Conservation (phyloP, 2,329 filamentous ascomycete species). For the Sporothrix brunneoviolacea region DNA sequence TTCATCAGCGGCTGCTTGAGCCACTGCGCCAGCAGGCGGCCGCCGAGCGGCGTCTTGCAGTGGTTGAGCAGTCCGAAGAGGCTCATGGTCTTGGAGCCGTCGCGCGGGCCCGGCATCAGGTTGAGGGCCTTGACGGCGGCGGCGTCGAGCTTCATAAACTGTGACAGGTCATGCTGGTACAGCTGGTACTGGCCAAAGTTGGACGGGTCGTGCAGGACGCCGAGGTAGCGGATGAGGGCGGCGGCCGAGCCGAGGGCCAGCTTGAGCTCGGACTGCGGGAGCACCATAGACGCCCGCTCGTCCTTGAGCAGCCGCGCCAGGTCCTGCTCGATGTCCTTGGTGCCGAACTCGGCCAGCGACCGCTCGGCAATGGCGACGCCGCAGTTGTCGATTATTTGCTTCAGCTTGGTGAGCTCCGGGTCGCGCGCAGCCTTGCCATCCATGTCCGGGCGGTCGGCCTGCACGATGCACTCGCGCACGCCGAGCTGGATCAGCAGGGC, state of each 20-base stretch:
- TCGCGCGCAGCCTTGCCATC: slow-evolving; percentile 66
- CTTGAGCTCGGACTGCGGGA: slow-evolving; percentile 89
- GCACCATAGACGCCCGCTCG: slow-evolving; percentile 65
- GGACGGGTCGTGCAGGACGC: slow-evolving; percentile 79
- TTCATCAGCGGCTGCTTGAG: slow-evolving; percentile 96
- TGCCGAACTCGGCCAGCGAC: slow-evolving; percentile 68
- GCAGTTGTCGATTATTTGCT: slow-evolving; percentile 84
- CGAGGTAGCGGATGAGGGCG: slow-evolving; percentile 89
- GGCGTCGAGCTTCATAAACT: slow-evolving; percentile 98
- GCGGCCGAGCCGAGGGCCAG: slow-evolving; percentile 93
- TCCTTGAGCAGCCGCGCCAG: slow-evolving; percentile 80
- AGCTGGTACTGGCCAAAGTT: slow-evolving; percentile 97
- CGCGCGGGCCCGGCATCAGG: slow-evolving; percentile 89
- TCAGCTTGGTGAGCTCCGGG: slow-evolving; percentile 78
- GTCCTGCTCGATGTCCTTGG: slow-evolving; percentile 92
- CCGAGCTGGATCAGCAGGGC: slow-evolving; percentile 92
- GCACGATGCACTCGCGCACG: slow-evolving; percentile 88
- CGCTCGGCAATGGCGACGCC: slow-evolving; percentile 85
- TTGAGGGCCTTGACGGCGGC: slow-evolving; percentile 91
- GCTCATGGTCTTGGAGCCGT: slow-evolving; percentile 97
- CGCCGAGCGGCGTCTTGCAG: slow-evolving; percentile 93
- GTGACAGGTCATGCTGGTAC: slow-evolving; percentile 92
- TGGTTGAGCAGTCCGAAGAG: slow-evolving; percentile 90
- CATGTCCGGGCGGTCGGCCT: slow-evolving; percentile 60
- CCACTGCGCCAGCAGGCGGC: slow-evolving; percentile 87